Evolutionary conservation across 225 moss, liverwort and hornwort genomes (phyloP).

Genomic region (Pleurozium schreberi): DNA sequence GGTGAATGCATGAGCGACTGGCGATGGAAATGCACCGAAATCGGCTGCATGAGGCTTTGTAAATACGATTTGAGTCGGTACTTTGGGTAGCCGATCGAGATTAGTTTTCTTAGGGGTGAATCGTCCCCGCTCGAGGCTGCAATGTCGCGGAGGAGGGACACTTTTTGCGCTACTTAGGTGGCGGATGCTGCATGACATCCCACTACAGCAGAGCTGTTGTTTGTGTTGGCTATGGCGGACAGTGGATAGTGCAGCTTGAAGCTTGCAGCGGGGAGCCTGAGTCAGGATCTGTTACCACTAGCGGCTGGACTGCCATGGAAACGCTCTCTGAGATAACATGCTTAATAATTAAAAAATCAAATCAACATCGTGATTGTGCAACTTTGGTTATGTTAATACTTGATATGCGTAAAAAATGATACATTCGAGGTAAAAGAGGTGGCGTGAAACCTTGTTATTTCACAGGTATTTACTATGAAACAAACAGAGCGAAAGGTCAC

Average conservation of each 20-base stretch:
- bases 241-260: neutral
- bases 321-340: neutral
- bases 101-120: neutral
- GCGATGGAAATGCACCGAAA: neutral
- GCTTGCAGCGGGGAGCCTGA: neutral
- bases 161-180: neutral
- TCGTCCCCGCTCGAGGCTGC: neutral
- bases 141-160: neutral
- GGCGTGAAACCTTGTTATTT: neutral
- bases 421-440: neutral
- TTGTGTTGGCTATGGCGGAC: neutral
- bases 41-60: conserved; percentile 15
- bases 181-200: neutral
- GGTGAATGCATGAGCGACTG: conserved; percentile 4
- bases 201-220: neutral
- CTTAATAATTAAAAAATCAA: neutral
- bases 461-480: no score
- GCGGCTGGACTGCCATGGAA: neutral
- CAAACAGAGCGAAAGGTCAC: no score
- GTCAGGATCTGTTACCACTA: no score
- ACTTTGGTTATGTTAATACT: neutral
- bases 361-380: no score
- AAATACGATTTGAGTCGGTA: conserved; percentile 13
- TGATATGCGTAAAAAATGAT: no score
- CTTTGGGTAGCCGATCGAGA: neutral